These are phyloP conservation scores for Penicillium pancosmium DNA, from an alignment of 495 filamentous ascomycete genomes.

Conservation along the genomic window DNA sequence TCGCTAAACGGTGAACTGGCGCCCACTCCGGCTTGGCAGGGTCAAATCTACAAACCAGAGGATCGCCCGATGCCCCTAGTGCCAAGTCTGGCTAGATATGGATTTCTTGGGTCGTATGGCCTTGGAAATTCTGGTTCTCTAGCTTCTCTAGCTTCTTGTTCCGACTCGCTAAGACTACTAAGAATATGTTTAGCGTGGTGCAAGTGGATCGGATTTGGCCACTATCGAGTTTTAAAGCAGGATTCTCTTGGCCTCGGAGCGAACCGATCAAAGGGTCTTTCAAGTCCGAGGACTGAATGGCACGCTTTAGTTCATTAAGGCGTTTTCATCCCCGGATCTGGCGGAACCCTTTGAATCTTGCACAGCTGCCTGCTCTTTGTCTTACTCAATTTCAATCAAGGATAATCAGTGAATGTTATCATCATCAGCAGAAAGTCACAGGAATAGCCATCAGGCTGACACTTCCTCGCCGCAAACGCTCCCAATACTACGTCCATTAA, in stretches of 20 bases:
- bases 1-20: constrained; percentile 11
- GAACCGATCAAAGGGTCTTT: neutral
- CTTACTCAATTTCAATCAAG: too few species aligned
- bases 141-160: neutral
- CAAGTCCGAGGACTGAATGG: neutral
- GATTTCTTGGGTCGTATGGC: neutral
- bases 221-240: neutral
- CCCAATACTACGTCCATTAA: too few species aligned
- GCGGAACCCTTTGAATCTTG: too few species aligned
- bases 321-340: neutral
- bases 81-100: constrained; percentile 1
- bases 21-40: constrained; percentile 15
- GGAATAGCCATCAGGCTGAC: too few species aligned
- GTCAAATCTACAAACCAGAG: constrained; percentile 5
- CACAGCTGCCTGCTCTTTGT: too few species aligned
- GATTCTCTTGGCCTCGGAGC: neutral
- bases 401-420: too few species aligned
- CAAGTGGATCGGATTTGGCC: neutral
- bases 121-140: neutral
- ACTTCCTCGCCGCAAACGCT: too few species aligned
- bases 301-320: neutral
- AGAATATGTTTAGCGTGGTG: neutral
- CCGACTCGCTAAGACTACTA: neutral
- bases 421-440: too few species aligned
- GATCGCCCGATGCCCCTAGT: constrained; percentile 3